Conservation (phyloP, 2,329 filamentous ascomycete species). For the Cylindrodendrum hubeiense region DNA sequence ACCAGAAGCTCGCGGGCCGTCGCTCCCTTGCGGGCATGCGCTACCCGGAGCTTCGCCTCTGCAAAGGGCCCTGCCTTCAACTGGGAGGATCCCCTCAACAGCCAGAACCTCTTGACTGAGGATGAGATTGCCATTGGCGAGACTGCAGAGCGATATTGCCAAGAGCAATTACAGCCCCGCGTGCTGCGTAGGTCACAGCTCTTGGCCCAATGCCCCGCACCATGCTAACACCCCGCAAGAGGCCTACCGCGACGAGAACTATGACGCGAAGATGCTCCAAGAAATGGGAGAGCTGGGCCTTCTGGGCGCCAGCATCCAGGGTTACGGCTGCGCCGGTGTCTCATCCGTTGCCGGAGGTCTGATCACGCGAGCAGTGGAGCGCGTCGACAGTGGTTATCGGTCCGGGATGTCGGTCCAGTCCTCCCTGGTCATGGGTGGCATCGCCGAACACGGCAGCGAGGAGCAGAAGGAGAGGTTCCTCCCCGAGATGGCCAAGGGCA, state of each 20-base stretch:
- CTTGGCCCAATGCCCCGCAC: background rate
- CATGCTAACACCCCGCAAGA: slow-evolving; percentile 61
- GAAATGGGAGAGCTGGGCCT: slow-evolving; percentile 96
- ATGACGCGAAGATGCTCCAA: slow-evolving; percentile 85
- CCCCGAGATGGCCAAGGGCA: slow-evolving; percentile 84
- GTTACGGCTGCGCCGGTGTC: slow-evolving; percentile 89
- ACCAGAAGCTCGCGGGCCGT: slow-evolving; percentile 42
- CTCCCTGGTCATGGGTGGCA: slow-evolving; percentile 93
- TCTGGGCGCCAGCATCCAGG: slow-evolving; percentile 86
- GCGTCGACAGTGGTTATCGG: slow-evolving; percentile 91
- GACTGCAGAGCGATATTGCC: slow-evolving; percentile 93
- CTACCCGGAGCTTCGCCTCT: slow-evolving; percentile 52
- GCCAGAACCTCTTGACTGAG: slow-evolving; percentile 83
- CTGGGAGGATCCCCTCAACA: slow-evolving; percentile 90
- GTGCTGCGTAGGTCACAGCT: slow-evolving; percentile 75
- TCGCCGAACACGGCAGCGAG: slow-evolving; percentile 86
- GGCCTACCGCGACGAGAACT: slow-evolving; percentile 86
- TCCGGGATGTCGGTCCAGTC: slow-evolving; percentile 95
- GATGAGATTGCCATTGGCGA: slow-evolving; percentile 92
- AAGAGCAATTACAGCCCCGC: slow-evolving; percentile 86
- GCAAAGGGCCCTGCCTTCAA: slow-evolving; percentile 69
- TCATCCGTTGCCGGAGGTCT: slow-evolving; percentile 90
- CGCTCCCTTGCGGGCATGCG: slow-evolving; percentile 42
- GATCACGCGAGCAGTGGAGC: slow-evolving; percentile 90
- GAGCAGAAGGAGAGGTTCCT: slow-evolving; percentile 90